Conservation (phyloP, 306 rosid species). For the Canavalia gladiata region DNA sequence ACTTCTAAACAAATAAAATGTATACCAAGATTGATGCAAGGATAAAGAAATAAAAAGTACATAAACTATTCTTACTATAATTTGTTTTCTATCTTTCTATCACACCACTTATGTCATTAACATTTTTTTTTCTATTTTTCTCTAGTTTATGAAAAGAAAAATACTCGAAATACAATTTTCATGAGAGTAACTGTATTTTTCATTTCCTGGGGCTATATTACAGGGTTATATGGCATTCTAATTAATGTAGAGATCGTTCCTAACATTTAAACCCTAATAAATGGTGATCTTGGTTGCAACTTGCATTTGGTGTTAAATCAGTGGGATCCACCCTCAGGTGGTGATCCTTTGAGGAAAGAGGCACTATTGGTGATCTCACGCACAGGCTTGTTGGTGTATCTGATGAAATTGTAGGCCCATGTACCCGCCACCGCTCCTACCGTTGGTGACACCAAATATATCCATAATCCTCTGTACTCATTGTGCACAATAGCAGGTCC, state of each 20-base stretch:
- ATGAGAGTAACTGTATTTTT: neutral
- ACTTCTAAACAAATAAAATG: no score
- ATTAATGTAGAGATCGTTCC: neutral
- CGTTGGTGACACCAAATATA: constrained; percentile 54
- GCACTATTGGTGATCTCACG: constrained; percentile 64
- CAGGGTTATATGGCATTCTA: neutral
- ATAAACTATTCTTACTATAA: no score
- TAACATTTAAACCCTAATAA: constrained; percentile 4
- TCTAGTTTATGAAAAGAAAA: no score
- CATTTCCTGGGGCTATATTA: neutral
- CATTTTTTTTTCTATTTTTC: no score
- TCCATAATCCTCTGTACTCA: constrained; percentile 24
- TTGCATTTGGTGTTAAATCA: constrained; percentile 12
- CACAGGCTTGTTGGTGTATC: constrained; percentile 69
- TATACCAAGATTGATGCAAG: no score
- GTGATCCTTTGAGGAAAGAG: constrained; percentile 60
- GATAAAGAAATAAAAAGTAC: no score
- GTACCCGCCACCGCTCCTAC: constrained; percentile 76
- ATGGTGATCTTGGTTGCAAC: neutral
- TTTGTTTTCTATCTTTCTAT: no score
- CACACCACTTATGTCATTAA: no score
- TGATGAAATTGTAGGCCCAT: constrained; percentile 64
- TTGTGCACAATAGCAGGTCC: constrained; percentile 74
- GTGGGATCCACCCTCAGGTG: neutral
- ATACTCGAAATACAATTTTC: no score